A percentile compares a stretch with the other conserved stretches of the same genome.
phyloP scores from a whole-genome alignment of 352 stramenopile species.

The Discostella stelligera region DNA sequence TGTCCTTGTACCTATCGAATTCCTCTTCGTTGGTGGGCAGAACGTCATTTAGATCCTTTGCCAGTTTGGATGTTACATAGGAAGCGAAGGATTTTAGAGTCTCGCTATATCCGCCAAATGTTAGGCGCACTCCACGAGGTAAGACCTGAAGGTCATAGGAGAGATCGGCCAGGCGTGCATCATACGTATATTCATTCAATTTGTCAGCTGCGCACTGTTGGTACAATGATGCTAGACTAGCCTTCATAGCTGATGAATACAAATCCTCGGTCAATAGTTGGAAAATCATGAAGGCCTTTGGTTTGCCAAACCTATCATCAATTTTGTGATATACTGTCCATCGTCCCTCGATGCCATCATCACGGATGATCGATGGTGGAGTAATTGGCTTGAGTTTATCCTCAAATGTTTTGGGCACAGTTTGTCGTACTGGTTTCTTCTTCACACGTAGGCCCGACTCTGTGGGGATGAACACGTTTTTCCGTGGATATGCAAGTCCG shows the following conservation, averaged over 20 bases:
- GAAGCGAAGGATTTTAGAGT: slow-evolving; percentile 72
- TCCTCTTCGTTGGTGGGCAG: slow-evolving; percentile 65
- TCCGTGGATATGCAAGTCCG: slow-evolving; percentile 58
- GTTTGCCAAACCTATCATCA: slow-evolving; percentile 76
- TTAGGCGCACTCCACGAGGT: slow-evolving; percentile 66
- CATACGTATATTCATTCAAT: slow-evolving; percentile 71
- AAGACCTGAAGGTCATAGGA: slow-evolving; percentile 74
- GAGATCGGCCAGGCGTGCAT: slow-evolving; percentile 67
- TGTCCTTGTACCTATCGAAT: slow-evolving; percentile 80
- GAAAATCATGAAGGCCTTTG: slow-evolving; percentile 78
- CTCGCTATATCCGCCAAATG: slow-evolving; percentile 81
- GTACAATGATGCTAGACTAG: slow-evolving; percentile 67
- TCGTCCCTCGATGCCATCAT: slow-evolving; percentile 67
- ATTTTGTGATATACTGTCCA: slow-evolving; percentile 80
- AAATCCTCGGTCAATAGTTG: slow-evolving; percentile 66
- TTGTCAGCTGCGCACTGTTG: slow-evolving; percentile 63
- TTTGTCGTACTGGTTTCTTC: slow-evolving; percentile 47
- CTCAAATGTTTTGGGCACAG: slow-evolving; percentile 56
- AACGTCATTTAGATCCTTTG: slow-evolving; percentile 63
- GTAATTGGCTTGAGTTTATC: slow-evolving; percentile 61
- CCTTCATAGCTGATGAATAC: slow-evolving; percentile 56
- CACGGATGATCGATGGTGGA: slow-evolving; percentile 65
- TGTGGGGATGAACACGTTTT: slow-evolving; percentile 75
- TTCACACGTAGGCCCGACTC: slow-evolving; percentile 68
- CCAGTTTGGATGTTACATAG: slow-evolving; percentile 72